A percentile compares a stretch with the other conserved stretches of the same genome.
phyloP scores from a whole-genome alignment of 2,329 filamentous ascomycete species.

The Nothophaeocryptopus gaeumannii region DNA sequence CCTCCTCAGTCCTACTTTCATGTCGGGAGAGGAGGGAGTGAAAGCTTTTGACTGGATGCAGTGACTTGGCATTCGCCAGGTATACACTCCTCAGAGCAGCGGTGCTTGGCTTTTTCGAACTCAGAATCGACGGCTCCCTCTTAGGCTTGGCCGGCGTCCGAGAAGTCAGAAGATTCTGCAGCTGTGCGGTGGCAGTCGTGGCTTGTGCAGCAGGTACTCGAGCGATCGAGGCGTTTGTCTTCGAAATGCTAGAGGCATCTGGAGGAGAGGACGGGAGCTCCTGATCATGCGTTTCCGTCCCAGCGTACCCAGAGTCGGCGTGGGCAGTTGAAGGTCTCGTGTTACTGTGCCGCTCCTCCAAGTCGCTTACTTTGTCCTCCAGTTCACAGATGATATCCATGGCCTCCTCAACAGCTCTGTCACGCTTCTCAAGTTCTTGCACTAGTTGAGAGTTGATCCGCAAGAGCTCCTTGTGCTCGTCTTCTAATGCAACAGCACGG shows the following conservation, averaged over 20 bases:
- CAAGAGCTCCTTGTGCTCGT: slow-evolving; percentile 49
- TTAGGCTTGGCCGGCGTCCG: slow-evolving; percentile 26
- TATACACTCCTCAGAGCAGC: slow-evolving; percentile 37
- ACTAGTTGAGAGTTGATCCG: slow-evolving; percentile 59
- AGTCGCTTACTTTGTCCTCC: slow-evolving; percentile 48
- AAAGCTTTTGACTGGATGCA: slow-evolving; percentile 37
- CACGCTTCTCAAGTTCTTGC: slow-evolving; percentile 62
- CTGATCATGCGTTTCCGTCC: slow-evolving; percentile 33
- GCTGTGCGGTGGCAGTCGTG: slow-evolving; percentile 25
- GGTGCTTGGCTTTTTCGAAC: slow-evolving; percentile 34
- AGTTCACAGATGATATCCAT: slow-evolving; percentile 66
- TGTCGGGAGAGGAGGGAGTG: slow-evolving; percentile 34
- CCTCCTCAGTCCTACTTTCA: slow-evolving; percentile 26
- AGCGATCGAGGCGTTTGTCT: slow-evolving; percentile 10
- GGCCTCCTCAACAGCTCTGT: slow-evolving; percentile 68
- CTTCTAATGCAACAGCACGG: slow-evolving; percentile 33
- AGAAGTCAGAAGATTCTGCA: slow-evolving; percentile 23
- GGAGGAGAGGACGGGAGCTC: slow-evolving; percentile 29
- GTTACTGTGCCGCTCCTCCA: slow-evolving; percentile 26
- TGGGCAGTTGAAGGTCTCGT: slow-evolving; percentile 35
- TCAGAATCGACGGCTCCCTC: slow-evolving; percentile 33
- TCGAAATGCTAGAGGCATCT: slow-evolving; percentile 5
- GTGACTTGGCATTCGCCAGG: slow-evolving; percentile 28
- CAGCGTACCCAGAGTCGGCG: slow-evolving; percentile 37
- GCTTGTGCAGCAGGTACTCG: slow-evolving; percentile 18